Evolutionary conservation across 805 yeast genomes (phyloP), one percentile per base, ranked within the genome.

Genomic region (Candida boleticola): DNA sequence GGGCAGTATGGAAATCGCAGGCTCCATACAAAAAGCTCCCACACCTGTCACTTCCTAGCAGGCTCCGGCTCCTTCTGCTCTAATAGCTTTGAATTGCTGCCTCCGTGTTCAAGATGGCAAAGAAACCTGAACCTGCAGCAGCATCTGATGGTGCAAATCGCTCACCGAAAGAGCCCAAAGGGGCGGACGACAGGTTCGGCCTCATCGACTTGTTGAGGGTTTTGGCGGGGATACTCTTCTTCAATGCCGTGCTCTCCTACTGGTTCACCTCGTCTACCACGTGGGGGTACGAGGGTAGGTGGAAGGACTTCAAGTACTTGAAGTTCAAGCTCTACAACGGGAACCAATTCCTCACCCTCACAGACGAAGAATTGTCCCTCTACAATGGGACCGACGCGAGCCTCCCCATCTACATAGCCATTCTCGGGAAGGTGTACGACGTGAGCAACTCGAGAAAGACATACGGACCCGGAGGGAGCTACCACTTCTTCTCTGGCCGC

Each of bases 371-470:
- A 47, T 61, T 85, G 22, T 54, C 79, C 0, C 43, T 47, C n/a
- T 79, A 66, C 53, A 62, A 78, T 50, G 90, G 90, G 0, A 33
- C 67, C 0, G 70, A 77, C 48, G 53, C 68, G 0, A 35, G 37
- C 0, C 51, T 68, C 5, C 88, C 88, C 0, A 71, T 84, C 1
- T 80, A 77, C 48, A 48, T 85, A 3, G 85, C 78, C 0, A 57
- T 85, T 3, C 64, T 80, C 50, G 86, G 86, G 0, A 66, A 64
- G 11, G 82, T 85, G 0, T 85, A 68, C 52, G 92, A 85, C 53
- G 93, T 85, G 5, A 62, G 79, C 1, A 59, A 71, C 0, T 63
- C 75, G 10, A 61, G 70, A 1, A 62, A 55, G 4, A 61, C 80
- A 2, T 85, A 85, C 55, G 85, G 85, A 0, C 81, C 82, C 0